Evolutionary conservation across 352 stramenopile genomes (phyloP), one percentile per base, ranked within the genome.

Genomic region (Phytophthora lateralis): DNA sequence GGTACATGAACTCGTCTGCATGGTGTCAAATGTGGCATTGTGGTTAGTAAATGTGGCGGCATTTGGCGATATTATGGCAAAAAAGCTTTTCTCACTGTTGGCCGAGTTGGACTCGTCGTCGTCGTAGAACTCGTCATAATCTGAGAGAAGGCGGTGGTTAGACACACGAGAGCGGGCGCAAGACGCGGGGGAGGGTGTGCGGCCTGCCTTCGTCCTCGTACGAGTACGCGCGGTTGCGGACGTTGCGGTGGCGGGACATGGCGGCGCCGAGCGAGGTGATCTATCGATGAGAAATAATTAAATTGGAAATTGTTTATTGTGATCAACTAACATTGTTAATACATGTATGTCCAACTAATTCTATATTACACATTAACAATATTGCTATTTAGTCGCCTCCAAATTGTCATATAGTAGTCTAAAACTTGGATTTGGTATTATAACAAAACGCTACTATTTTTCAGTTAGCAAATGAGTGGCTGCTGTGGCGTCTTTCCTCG

Each of bases 171-270:
- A 47, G 8, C 10, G 20, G 8, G 50, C 10, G 30, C 4, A 0
- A 32, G 41, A 53, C 4, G 24, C 0, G 51, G 18, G 47, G 9
- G n/a, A 17, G 43, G 35, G 60, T 56, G 7, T n/a, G n/a, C 15
- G 6, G n/a, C 52, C 39, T 51, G 52, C 86, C 85, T 77, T 93
- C 87, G 49, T 93, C 85, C 47, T 96, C 87, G 73, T 93, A 96
- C 53, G 87, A 96, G 70, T 94, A 96, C 58, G 83, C 85, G 75
- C 87, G 87, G 73, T 94, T 93, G 55, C 87, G 87, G 26, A 96
- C 69, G 69, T 91, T 85, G 62, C 87, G 85, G 46, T 96, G 87
- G 69, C 87, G 87, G 12, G 82, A 93, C 87, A 96, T 95, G 56
- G 17, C 11, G 15, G 15, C 11, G 21, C 21, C 21, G 21, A 24